These are phyloP conservation scores for Hypoxylon rickii DNA, from an alignment of 495 filamentous ascomycete species.

Conservation along the genomic window DNA sequence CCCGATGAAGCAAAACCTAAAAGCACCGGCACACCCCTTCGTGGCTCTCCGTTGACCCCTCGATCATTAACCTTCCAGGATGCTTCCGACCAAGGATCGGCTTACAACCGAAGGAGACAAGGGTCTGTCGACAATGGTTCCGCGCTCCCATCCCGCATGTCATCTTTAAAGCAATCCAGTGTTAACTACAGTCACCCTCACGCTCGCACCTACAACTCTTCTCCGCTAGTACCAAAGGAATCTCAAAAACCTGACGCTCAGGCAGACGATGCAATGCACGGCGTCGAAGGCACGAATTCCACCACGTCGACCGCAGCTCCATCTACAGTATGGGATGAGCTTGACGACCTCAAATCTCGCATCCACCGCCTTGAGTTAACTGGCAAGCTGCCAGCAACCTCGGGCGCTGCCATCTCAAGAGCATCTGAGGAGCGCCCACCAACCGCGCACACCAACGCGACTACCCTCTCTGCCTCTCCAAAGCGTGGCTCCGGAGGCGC, in stretches of 20 bases:
- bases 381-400: conserved; percentile 80
- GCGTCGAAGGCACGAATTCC: conserved; percentile 72
- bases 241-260: conserved; percentile 40
- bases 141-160: conserved; percentile 37
- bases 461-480: conserved; percentile 87
- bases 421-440: conserved; percentile 79
- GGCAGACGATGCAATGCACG: conserved; percentile 40
- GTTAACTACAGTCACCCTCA: conserved; percentile 60
- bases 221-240: conserved; percentile 59
- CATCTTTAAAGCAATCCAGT: conserved; percentile 58
- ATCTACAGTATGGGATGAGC: conserved; percentile 96
- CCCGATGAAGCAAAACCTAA: conserved; percentile 31
- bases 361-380: conserved; percentile 92
- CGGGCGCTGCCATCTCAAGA: conserved; percentile 75
- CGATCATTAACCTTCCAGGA: conserved; percentile 49
- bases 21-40: conserved; percentile 31
- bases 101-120: conserved; percentile 43
- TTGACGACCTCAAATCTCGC: conserved; percentile 93
- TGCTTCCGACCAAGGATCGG: conserved; percentile 50
- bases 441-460: conserved; percentile 92
- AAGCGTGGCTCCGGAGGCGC: conserved; percentile 62
- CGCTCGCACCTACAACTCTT: conserved; percentile 58
- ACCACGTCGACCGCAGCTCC: conserved; percentile 84
- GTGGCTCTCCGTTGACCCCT: conserved; percentile 50
- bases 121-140: conserved; percentile 45